These are phyloP conservation scores for Coprinellus micaceus DNA, from an alignment of 768 basidiomycete species.

Conservation along the genomic window DNA sequence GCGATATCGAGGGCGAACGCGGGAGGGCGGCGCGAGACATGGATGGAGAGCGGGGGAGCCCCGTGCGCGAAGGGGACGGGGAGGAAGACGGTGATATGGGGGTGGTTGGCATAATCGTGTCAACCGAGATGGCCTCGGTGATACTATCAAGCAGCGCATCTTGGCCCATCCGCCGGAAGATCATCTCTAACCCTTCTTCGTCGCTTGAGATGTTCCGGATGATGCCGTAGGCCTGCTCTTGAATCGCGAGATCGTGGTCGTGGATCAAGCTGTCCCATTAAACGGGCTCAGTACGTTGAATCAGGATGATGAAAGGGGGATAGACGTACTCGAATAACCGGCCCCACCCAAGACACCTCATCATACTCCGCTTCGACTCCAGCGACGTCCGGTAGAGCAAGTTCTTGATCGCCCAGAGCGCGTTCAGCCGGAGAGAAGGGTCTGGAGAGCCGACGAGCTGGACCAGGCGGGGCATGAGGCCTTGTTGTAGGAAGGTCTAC, in stretches of 20 bases:
- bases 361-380: constrained; percentile 62
- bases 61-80: neutral
- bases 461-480: constrained; percentile 62
- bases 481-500: constrained; percentile 65
- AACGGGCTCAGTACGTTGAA: neutral
- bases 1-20: constrained; percentile 41
- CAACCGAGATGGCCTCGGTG: constrained; percentile 16
- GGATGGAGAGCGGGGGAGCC: constrained; percentile 32
- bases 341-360: constrained; percentile 66
- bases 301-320: neutral
- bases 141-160: constrained; percentile 45
- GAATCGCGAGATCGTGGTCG: constrained; percentile 50
- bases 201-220: constrained; percentile 65
- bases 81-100: neutral
- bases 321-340: constrained; percentile 50
- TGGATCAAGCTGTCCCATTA: constrained; percentile 43
- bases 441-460: constrained; percentile 49
- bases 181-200: constrained; percentile 58
- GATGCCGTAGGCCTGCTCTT: constrained; percentile 70
- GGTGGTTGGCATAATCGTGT: neutral
- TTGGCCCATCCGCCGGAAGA: constrained; percentile 41
- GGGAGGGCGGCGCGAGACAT: constrained; percentile 50
- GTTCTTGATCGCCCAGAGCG: constrained; percentile 88
- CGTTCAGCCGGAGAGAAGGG: constrained; percentile 57
- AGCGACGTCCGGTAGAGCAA: constrained; percentile 59